Conservation (phyloP, 78 protist genomes). For the Dictyostelium brefeldianum region DNA sequence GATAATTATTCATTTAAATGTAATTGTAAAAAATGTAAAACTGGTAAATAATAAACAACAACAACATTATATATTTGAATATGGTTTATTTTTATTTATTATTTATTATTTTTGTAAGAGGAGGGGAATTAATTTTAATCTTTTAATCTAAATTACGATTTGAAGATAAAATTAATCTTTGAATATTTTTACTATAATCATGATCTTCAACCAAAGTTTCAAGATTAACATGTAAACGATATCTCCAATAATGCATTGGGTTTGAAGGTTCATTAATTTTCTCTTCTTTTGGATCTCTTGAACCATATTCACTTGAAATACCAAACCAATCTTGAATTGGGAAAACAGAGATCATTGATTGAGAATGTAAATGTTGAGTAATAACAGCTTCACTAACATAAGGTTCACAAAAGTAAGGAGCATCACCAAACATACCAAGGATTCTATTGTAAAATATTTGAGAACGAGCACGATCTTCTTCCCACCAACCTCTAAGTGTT, state of each 20-base stretch:
- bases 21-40: conserved; percentile 55
- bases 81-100: background rate
- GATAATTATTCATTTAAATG: conserved; percentile 45
- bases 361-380: conserved; percentile 73
- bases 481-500: conserved; percentile 89
- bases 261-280: conserved; percentile 87
- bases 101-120: background rate
- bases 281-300: conserved; percentile 83
- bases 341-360: conserved; percentile 84
- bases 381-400: conserved; percentile 49
- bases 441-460: conserved; percentile 76
- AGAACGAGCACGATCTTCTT: conserved; percentile 77
- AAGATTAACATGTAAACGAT: conserved; percentile 78
- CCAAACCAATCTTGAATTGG: conserved; percentile 87
- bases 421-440: conserved; percentile 77
- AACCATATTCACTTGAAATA: conserved; percentile 33
- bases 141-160: conserved; percentile 22
- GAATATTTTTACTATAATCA: conserved; percentile 31
- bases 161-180: conserved; percentile 54
- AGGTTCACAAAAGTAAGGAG: conserved; percentile 82
- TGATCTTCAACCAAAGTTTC: conserved; percentile 59
- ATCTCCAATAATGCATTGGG: conserved; percentile 89
- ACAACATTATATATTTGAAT: no score
- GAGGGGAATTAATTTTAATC: no score
- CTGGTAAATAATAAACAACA: background rate